phyloP scores from a whole-genome alignment of 331 rosid species.

The Rosa hybrid region DNA sequence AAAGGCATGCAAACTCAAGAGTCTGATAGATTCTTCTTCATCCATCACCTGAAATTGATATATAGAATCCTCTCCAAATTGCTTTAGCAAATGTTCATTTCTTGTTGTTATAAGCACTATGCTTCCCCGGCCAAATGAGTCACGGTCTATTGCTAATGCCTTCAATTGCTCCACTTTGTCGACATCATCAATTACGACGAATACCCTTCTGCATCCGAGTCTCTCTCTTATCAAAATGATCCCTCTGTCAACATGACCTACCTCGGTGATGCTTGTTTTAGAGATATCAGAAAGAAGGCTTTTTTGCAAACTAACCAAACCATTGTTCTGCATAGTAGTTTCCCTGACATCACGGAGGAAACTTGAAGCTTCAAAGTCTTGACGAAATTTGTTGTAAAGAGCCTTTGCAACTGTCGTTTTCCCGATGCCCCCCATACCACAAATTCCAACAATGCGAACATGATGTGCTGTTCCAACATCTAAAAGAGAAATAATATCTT shows the following conservation, averaged over 20 bases:
- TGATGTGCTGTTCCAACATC: neutral
- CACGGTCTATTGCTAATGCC: neutral
- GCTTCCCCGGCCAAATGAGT: constrained; percentile 12
- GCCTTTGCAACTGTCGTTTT: constrained; percentile 19
- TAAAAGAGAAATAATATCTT: neutral
- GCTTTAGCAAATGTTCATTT: neutral
- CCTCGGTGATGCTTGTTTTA: neutral
- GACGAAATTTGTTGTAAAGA: constrained; percentile 12
- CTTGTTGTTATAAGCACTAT: constrained; percentile 4
- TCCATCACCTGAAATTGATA: neutral
- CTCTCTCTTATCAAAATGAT: neutral
- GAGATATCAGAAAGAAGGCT: neutral
- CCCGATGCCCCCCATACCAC: constrained; percentile 22
- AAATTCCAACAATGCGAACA: constrained; percentile 23
- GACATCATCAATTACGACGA: constrained; percentile 5
- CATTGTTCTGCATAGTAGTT: neutral
- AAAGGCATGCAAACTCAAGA: constrained; percentile 23
- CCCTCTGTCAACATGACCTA: neutral
- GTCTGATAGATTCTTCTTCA: constrained; percentile 4
- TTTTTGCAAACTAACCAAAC: neutral
- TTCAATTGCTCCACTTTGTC: constrained; percentile 1
- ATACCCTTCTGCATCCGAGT: neutral
- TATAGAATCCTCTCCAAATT: neutral
- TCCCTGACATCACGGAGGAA: constrained; percentile 15
- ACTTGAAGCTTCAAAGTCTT: constrained; percentile 3